These are phyloP conservation scores for Globisporangium parvum DNA, from an alignment of 352 stramenopile species.

Conservation along the genomic window DNA sequence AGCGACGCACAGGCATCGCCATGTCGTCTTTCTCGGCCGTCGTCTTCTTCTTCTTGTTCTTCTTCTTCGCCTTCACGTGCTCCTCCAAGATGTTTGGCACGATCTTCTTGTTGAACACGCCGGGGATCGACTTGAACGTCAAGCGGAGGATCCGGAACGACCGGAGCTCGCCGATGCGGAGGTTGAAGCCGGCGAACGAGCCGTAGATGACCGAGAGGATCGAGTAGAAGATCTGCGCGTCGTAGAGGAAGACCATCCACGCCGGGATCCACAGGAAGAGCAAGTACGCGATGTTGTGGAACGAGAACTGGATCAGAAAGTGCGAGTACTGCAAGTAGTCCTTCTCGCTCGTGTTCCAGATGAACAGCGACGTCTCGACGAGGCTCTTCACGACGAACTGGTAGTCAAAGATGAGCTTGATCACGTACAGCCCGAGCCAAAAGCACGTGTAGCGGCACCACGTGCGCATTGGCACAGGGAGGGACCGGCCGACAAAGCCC, in stretches of 20 bases:
- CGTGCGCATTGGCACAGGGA: conserved; percentile 57
- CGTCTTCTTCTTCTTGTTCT: conserved; percentile 81
- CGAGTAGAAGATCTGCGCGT: conserved; percentile 84
- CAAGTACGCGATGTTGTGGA: conserved; percentile 85
- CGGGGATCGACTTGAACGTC: conserved; percentile 82
- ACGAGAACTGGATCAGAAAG: conserved; percentile 77
- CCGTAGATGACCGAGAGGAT: conserved; percentile 72
- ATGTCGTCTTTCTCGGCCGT: conserved; percentile 58
- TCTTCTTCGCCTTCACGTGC: conserved; percentile 41
- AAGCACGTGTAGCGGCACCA: conserved; percentile 83
- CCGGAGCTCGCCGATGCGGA: conserved; percentile 77
- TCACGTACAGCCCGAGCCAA: conserved; percentile 64
- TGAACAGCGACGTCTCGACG: conserved; percentile 83
- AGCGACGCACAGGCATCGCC: conserved; percentile 62
- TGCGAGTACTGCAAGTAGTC: conserved; percentile 69
- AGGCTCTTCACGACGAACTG: conserved; percentile 81
- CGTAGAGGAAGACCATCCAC: conserved; percentile 85
- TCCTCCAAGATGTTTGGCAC: conserved; percentile 84
- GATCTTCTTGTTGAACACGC: conserved; percentile 88
- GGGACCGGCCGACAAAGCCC: conserved; percentile 71
- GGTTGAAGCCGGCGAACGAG: conserved; percentile 80
- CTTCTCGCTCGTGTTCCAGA: conserved; percentile 66
- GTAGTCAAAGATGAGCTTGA: conserved; percentile 84
- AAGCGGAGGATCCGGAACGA: conserved; percentile 80
- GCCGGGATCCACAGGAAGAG: conserved; percentile 77